phyloP scores from a whole-genome alignment of 805 yeast species.

The Candida insectalens region DNA sequence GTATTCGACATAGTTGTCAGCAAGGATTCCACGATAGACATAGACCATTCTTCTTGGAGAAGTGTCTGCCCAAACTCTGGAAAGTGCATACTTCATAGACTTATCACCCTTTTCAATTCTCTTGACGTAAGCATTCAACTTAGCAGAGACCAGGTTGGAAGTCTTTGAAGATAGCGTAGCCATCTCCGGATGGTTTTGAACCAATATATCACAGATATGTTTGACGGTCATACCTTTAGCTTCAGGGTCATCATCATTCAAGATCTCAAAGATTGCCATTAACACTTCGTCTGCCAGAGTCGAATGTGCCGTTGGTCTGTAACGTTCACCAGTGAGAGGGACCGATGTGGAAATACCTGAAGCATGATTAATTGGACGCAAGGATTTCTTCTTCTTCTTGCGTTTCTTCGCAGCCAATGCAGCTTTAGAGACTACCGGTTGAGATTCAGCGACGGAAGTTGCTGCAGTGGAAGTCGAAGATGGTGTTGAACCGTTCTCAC shows the following conservation, averaged over 20 bases:
- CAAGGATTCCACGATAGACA: slow-evolving; percentile 69
- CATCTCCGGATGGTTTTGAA: slow-evolving; percentile 76
- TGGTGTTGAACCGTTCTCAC: slow-evolving; percentile 28
- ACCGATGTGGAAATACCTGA: slow-evolving; percentile 71
- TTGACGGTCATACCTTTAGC: slow-evolving; percentile 85
- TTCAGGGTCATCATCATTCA: slow-evolving; percentile 58
- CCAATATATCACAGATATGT: slow-evolving; percentile 69
- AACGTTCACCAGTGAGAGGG: slow-evolving; percentile 71
- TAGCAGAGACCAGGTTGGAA: slow-evolving; percentile 73
- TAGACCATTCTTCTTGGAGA: slow-evolving; percentile 85
- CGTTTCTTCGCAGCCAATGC: slow-evolving; percentile 4
- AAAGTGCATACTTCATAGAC: slow-evolving; percentile 59
- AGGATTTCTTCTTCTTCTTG: slow-evolving; percentile 18
- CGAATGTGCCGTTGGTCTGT: slow-evolving; percentile 60
- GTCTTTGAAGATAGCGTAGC: slow-evolving; percentile 72
- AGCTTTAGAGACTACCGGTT: slow-evolving; percentile 6
- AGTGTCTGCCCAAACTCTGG: slow-evolving; percentile 88
- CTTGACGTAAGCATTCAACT: slow-evolving; percentile 76
- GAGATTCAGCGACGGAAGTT: slow-evolving; percentile 14
- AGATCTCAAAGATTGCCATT: slow-evolving; percentile 62
- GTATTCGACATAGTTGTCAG: slow-evolving; percentile 66
- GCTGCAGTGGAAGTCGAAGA: slow-evolving; percentile 29
- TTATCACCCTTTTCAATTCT: slow-evolving; percentile 74
- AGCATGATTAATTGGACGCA: slow-evolving; percentile 42
- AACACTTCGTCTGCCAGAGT: slow-evolving; percentile 64